These are phyloP conservation scores for Sinapis alba DNA, from an alignment of 441 rosid species.

Conservation along the genomic window DNA sequence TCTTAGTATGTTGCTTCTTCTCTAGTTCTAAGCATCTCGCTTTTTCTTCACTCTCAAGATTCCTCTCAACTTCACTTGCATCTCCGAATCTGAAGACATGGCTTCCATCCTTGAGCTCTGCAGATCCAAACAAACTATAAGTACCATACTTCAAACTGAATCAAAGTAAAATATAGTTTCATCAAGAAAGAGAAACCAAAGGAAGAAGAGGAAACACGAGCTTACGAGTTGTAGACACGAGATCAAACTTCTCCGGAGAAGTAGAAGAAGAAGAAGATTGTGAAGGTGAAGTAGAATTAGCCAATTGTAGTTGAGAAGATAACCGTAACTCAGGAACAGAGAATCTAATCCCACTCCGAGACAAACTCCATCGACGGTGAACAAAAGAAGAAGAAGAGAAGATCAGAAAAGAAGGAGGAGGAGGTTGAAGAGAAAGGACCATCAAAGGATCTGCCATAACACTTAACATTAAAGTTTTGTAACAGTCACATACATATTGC, in stretches of 20 bases:
- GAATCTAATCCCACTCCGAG: conserved; percentile 15
- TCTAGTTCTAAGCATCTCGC: conserved; percentile 9
- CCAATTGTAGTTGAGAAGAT: conserved; percentile 13
- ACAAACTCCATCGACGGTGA: conserved; percentile 22
- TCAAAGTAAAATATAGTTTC: neutral
- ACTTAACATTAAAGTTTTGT: conserved; percentile 10
- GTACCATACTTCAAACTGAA: conserved; percentile 44
- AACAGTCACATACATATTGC: conserved; percentile 11
- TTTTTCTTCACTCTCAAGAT: conserved; percentile 34
- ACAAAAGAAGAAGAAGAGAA: conserved; percentile 20
- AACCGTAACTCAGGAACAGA: conserved; percentile 8
- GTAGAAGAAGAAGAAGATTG: no score
- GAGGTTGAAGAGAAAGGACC: conserved; percentile 32
- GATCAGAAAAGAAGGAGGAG: conserved; percentile 22
- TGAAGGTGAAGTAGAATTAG: no score
- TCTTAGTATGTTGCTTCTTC: conserved; percentile 8
- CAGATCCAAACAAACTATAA: conserved; percentile 23
- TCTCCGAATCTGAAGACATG: conserved; percentile 65
- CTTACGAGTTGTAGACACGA: no score
- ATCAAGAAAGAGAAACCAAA: no score
- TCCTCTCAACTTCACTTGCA: conserved; percentile 42
- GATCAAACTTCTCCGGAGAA: no score
- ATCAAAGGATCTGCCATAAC: conserved; percentile 37
- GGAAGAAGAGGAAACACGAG: no score
- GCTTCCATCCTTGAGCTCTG: conserved; percentile 71